These are phyloP conservation scores for Pestalotiopsis sp. DNA, from an alignment of 2,329 filamentous ascomycete genomes.

Conservation along the genomic window DNA sequence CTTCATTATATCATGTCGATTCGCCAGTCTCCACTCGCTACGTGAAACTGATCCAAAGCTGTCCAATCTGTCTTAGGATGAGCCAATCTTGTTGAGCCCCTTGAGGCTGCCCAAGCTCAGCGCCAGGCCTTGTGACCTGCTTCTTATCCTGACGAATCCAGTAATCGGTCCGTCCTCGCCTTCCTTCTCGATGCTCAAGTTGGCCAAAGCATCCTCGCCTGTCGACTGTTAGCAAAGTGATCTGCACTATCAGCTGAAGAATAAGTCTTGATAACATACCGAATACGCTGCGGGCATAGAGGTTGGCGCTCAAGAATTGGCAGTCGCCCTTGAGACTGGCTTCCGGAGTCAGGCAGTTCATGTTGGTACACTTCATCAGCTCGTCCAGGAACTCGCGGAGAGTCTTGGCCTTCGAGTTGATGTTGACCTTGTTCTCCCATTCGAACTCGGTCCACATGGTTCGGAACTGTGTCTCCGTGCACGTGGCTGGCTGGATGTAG, in stretches of 20 bases:
- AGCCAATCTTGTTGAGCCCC: conserved; percentile 81
- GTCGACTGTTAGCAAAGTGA: conserved; percentile 1
- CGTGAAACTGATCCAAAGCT: not conserved
- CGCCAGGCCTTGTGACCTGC: conserved; percentile 92
- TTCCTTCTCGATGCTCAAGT: conserved; percentile 97
- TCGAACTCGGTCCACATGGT: conserved; percentile 99
- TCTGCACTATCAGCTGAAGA: not conserved
- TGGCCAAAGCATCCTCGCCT: conserved; percentile 98
- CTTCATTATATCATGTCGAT: conserved; percentile 8
- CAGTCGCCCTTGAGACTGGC: conserved; percentile 96
- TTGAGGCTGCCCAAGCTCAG: conserved; percentile 93
- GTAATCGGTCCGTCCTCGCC: conserved; percentile 94
- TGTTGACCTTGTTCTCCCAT: conserved; percentile 99
- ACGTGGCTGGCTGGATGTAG: conserved; percentile 96
- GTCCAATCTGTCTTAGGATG: conserved; percentile 9
- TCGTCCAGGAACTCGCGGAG: conserved; percentile 91
- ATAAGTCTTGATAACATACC: conserved; percentile 68
- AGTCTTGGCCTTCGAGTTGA: conserved; percentile 94
- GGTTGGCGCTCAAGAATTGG: conserved; percentile 94
- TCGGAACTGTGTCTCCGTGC: conserved; percentile 96
- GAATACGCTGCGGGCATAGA: conserved; percentile 96
- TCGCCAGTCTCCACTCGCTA: not conserved
- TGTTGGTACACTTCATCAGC: conserved; percentile 97
- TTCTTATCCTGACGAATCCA: conserved; percentile 96
- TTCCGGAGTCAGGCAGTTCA: conserved; percentile 96